Evolutionary conservation across 2,329 filamentous ascomycete genomes (phyloP).

Genomic region (Cyanodermella asteris): DNA sequence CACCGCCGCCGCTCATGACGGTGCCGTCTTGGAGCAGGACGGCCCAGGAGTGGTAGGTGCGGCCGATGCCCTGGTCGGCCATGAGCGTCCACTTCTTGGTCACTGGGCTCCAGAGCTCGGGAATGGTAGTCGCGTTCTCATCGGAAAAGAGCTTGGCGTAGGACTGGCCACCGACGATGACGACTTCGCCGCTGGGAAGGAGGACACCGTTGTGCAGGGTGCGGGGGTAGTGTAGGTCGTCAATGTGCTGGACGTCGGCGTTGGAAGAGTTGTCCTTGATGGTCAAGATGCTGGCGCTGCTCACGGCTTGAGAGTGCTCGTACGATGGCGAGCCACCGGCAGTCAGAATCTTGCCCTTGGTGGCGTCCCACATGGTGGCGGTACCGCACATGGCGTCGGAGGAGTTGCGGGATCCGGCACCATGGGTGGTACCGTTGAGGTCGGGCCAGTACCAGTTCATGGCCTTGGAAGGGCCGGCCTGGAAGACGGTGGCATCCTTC

Average conservation of each 20-base stretch:
- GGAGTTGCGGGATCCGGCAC: constrained; percentile 22
- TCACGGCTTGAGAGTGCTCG: constrained; percentile 9
- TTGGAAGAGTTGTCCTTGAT: constrained; percentile 13
- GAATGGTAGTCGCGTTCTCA: constrained; percentile 17
- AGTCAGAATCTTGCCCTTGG: constrained; percentile 30
- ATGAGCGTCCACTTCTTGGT: constrained; percentile 19
- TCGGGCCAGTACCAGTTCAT: constrained; percentile 36
- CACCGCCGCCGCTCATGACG: constrained; percentile 30
- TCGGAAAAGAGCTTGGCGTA: constrained; percentile 24
- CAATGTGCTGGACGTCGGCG: constrained; percentile 29
- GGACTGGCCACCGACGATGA: constrained; percentile 27
- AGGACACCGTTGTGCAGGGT: constrained; percentile 26
- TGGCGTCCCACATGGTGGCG: constrained; percentile 35
- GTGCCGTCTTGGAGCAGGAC: constrained; percentile 29
- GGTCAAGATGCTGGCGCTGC: constrained; percentile 12
- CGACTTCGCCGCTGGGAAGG: constrained; percentile 26
- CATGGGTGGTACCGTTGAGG: constrained; percentile 18
- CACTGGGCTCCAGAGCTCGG: constrained; percentile 26
- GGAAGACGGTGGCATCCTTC: constrained; percentile 27
- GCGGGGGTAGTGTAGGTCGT: constrained; percentile 15
- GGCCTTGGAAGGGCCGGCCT: constrained; percentile 30
- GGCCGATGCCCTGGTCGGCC: constrained; percentile 18
- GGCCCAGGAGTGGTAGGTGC: constrained; percentile 29
- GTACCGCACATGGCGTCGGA: constrained; percentile 33
- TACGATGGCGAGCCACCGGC: constrained; percentile 29